phyloP scores from a whole-genome alignment of 2,329 filamentous ascomycete species.

The Sclerotinia minor region DNA sequence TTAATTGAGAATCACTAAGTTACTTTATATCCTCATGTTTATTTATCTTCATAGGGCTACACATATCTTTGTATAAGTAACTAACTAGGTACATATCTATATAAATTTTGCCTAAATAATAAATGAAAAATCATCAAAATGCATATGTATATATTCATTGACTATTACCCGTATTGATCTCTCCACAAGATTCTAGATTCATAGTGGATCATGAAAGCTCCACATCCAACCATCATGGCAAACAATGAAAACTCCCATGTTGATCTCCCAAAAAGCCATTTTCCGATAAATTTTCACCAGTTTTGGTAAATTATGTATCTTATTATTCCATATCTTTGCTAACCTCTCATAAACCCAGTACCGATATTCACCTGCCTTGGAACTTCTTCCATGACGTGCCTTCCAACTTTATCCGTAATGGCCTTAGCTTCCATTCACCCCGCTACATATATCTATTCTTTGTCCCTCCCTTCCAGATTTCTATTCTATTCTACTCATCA shows the following conservation, averaged over 20 bases:
- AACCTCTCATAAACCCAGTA: conserved; percentile 3
- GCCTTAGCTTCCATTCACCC: conserved; percentile 19
- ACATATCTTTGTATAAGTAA: too few species aligned
- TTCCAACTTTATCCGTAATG: conserved; percentile 22
- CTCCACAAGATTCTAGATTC: too few species aligned
- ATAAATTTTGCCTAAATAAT: too few species aligned
- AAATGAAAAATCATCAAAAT: too few species aligned
- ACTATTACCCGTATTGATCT: too few species aligned
- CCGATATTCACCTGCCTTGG: conserved; percentile 5
- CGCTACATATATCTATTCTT: conserved; percentile 17
- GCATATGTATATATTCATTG: too few species aligned
- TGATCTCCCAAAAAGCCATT: neutral
- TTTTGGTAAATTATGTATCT: neutral
- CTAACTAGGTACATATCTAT: too few species aligned
- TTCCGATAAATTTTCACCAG: neutral
- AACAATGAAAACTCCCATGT: neutral
- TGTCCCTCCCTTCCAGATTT: conserved; percentile 2
- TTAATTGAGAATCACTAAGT: too few species aligned
- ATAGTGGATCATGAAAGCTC: neutral
- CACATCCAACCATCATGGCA: neutral
- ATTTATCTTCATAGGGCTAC: neutral
- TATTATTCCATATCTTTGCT: neutral
- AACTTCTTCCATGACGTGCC: conserved; percentile 21
- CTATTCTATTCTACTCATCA: neutral
- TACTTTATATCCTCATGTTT: neutral